These are phyloP conservation scores for Phytophthora pini DNA, from an alignment of 352 stramenopile genomes.

Conservation along the genomic window DNA sequence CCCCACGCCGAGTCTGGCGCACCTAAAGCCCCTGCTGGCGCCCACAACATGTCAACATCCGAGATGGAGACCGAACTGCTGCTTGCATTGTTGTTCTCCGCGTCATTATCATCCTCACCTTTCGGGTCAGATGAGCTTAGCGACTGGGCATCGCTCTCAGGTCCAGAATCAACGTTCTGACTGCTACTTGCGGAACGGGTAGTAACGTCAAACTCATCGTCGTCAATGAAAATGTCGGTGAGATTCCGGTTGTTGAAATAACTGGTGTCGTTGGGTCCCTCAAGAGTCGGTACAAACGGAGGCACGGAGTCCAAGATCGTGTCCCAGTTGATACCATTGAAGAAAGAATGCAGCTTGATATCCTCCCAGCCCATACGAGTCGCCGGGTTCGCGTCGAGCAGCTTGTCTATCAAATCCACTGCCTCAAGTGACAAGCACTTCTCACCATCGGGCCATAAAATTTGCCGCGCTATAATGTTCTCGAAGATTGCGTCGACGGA, in stretches of 20 bases:
- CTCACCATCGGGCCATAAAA: constrained; percentile 89
- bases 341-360: constrained; percentile 73
- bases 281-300: constrained; percentile 87
- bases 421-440: constrained; percentile 85
- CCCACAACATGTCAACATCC: constrained; percentile 36
- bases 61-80: constrained; percentile 12
- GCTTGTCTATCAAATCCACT: constrained; percentile 82
- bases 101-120: constrained; percentile 14
- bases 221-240: constrained; percentile 87
- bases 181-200: constrained; percentile 46
- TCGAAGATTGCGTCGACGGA: constrained; percentile 88
- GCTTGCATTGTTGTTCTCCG: constrained; percentile 19
- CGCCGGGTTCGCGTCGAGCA: constrained; percentile 74
- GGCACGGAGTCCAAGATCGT: constrained; percentile 79
- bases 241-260: constrained; percentile 93
- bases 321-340: constrained; percentile 82
- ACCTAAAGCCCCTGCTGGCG: background rate
- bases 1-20: constrained; percentile 28
- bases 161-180: constrained; percentile 31
- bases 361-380: constrained; percentile 77
- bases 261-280: constrained; percentile 87
- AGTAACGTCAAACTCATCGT: constrained; percentile 74
- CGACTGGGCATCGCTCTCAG: constrained; percentile 34
- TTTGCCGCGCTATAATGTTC: constrained; percentile 87
- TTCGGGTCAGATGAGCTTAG: constrained; percentile 18